Evolutionary conservation across 1,139 yeast genomes (phyloP), one percentile per base, ranked within the genome.

Genomic region (Trichomonascaceae sp.): DNA sequence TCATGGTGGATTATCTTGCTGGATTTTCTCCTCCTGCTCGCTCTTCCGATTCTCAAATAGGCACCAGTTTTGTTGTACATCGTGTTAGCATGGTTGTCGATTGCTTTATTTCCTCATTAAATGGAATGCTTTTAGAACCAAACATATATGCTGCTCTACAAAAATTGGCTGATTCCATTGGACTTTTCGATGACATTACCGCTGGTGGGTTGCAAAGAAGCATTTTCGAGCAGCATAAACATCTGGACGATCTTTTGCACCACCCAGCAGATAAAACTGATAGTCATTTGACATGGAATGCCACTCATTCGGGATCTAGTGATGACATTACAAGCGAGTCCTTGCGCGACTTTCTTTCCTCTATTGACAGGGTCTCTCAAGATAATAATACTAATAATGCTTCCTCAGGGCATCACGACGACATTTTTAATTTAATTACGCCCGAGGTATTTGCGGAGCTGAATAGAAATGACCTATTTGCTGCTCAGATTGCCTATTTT

Each of bases 111-210:
- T 77, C 74, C 44, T 69, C 74, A 38, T 79, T 79, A 57, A 77
- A 81, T 1, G 84, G 87, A 6, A 77, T 82, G 74, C 61, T 83
- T 9, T 65, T 83, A 20, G 83, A 81, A 55, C 75, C 73, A 17
- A 69, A 72, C n/a, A 73, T 80, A 22, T 73, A 74, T 53, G 74
- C 74, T 22, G 69, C 74, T 1, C 60, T 80, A 1, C 70, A 74
- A 63, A 73, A 73, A 45, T 62, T 82, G 41, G 65, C 80, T 12
- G 74, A 73, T 44, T 67, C 77, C 0, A 71, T 83, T 22, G 73
- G 77, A 38, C 66, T 71, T 5, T 79, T 78, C 58, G 75, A 78
- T 60, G 80, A 78, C 56, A 75, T 70, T 60, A 71, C 72, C 47
- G 74, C 77, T 52, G 74, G 72, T 27, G 69, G 68, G 41, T 68